These are phyloP conservation scores for Halophytophthora polymorphica DNA, from an alignment of 352 stramenopile species.

Conservation along the genomic window DNA sequence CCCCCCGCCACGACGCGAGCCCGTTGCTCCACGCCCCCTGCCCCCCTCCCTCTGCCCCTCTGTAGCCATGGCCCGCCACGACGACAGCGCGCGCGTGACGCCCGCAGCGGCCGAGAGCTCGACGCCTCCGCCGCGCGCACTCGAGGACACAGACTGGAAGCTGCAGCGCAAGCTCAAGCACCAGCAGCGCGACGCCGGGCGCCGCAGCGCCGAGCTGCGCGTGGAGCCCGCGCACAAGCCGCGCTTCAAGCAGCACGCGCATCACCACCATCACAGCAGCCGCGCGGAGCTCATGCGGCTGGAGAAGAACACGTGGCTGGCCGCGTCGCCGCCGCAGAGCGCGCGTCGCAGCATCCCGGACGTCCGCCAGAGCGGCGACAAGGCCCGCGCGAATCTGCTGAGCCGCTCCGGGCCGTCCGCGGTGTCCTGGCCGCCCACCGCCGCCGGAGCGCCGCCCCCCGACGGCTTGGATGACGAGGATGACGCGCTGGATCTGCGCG, in stretches of 20 bases:
- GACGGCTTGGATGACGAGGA: conserved; percentile 32
- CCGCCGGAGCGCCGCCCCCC: conserved; percentile 3
- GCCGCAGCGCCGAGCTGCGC: conserved; percentile 23
- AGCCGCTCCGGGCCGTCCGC: conserved; percentile 48
- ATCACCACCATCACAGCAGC: conserved; percentile 25
- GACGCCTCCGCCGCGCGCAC: conserved; percentile 4
- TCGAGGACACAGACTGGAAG: conserved; percentile 49
- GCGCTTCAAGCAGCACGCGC: conserved; percentile 39
- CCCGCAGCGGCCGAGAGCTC: background rate
- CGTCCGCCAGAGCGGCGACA: conserved; percentile 15
- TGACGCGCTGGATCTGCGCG: conserved; percentile 7
- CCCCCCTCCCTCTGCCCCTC: conserved; percentile 1
- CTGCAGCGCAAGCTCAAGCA: conserved; percentile 69
- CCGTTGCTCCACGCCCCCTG: no score
- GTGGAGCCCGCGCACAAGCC: conserved; percentile 12
- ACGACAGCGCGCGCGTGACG: conserved; percentile 12
- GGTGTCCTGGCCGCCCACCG: conserved; percentile 50
- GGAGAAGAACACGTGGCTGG: conserved; percentile 38
- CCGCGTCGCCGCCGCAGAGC: conserved; percentile 16
- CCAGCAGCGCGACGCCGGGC: conserved; percentile 50
- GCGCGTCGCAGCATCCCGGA: conserved; percentile 36
- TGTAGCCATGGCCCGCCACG: conserved; percentile 24
- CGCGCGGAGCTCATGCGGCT: conserved; percentile 30
- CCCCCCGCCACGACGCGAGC: background rate
- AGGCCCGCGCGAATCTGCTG: conserved; percentile 15